Conservation (phyloP, 495 filamentous ascomycete genomes). For the Pyronema domesticum region DNA sequence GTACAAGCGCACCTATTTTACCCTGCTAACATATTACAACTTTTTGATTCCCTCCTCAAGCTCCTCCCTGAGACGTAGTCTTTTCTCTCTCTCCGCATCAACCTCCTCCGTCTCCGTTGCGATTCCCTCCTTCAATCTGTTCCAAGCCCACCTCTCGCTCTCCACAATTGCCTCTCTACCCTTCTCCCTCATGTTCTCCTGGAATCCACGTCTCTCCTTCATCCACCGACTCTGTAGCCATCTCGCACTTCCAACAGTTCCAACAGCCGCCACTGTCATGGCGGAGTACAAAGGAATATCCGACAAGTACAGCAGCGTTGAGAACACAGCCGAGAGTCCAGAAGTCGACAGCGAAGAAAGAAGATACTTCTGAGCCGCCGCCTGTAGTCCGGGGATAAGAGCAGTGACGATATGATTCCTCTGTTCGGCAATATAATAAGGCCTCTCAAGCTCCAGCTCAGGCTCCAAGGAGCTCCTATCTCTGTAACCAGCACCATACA, state of each 20-base stretch:
- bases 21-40: background rate
- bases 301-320: constrained; percentile 21
- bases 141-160: constrained; percentile 46
- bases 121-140: constrained; percentile 36
- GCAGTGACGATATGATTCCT: constrained; percentile 35
- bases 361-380: constrained; percentile 60
- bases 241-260: constrained; percentile 50
- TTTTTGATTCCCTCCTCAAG: constrained; percentile 3
- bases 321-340: constrained; percentile 34
- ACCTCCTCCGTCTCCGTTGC: constrained; percentile 26
- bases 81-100: constrained; percentile 31
- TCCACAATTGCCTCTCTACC: constrained; percentile 54
- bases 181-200: constrained; percentile 59
- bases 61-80: background rate
- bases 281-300: constrained; percentile 48
- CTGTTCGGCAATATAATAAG: background rate
- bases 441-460: background rate
- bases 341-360: constrained; percentile 54
- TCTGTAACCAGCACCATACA: constrained; percentile 47
- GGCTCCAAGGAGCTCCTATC: background rate
- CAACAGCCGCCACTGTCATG: constrained; percentile 60
- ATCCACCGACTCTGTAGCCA: constrained; percentile 68
- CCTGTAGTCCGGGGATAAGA: constrained; percentile 59
- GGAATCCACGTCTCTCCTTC: constrained; percentile 47
- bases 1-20: background rate